These are phyloP conservation scores for Punctularia strigosozonata DNA, from an alignment of 768 basidiomycete species.

Conservation along the genomic window DNA sequence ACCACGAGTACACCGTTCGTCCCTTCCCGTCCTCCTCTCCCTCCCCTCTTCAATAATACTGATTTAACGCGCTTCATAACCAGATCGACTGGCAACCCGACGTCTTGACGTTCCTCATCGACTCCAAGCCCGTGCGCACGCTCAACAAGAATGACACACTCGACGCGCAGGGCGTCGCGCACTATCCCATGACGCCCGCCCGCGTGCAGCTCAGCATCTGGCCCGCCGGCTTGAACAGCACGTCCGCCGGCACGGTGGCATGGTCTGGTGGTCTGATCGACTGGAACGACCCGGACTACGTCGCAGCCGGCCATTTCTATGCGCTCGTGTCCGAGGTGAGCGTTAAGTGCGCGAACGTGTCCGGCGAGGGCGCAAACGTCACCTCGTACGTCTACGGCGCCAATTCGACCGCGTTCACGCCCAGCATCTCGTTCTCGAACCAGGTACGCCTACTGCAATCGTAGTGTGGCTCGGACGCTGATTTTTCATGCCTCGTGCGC, in stretches of 20 bases:
- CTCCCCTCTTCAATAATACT: not conserved
- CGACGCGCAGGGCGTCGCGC: constrained; percentile 38
- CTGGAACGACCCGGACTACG: constrained; percentile 72
- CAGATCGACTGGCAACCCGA: constrained; percentile 79
- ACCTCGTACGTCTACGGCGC: constrained; percentile 55
- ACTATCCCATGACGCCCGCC: constrained; percentile 71
- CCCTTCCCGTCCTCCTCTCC: not conserved
- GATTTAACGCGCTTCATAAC: not conserved
- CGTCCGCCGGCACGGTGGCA: constrained; percentile 54
- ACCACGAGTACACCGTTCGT: constrained; percentile 67
- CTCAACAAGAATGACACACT: constrained; percentile 48
- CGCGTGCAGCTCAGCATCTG: constrained; percentile 72
- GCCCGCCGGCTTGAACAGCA: constrained; percentile 64
- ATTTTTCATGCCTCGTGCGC: too few relatives aligned
- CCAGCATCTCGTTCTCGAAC: constrained; percentile 48
- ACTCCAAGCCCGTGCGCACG: constrained; percentile 61
- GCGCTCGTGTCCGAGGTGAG: constrained; percentile 48
- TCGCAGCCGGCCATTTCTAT: constrained; percentile 64
- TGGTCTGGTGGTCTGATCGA: constrained; percentile 82
- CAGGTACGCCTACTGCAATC: too few relatives aligned
- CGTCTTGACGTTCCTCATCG: constrained; percentile 52
- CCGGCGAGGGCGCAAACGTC: constrained; percentile 27
- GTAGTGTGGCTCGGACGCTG: too few relatives aligned
- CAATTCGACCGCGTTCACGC: constrained; percentile 40
- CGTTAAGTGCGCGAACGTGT: constrained; percentile 49